Conservation (phyloP, 2,329 filamentous ascomycete genomes). For the Fusarium sp. region DNA sequence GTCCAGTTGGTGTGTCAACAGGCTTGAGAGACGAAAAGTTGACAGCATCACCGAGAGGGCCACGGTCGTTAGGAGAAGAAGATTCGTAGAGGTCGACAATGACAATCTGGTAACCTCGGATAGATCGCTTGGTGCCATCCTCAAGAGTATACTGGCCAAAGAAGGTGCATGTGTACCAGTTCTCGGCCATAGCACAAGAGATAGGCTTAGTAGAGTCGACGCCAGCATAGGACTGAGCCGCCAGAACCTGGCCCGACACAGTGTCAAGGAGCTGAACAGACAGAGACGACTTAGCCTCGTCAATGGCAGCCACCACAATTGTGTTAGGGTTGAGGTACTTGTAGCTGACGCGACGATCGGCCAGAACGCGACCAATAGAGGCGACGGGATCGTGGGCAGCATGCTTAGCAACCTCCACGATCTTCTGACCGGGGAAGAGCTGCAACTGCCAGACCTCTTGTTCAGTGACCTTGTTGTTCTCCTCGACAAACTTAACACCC, state of each 20-base stretch:
- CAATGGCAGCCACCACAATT: conserved; percentile 77
- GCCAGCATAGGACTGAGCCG: conserved; percentile 76
- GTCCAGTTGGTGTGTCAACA: conserved; percentile 65
- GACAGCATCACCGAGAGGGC: conserved; percentile 74
- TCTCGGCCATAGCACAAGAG: conserved; percentile 85
- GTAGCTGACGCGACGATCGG: conserved; percentile 93
- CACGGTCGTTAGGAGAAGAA: conserved; percentile 83
- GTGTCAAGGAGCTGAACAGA: conserved; percentile 87
- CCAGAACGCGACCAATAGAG: conserved; percentile 93
- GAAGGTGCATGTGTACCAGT: conserved; percentile 94
- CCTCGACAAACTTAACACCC: conserved; percentile 65
- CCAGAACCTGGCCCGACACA: conserved; percentile 83
- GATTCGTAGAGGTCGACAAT: conserved; percentile 94
- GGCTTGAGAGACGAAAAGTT: conserved; percentile 85
- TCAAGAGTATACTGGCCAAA: conserved; percentile 71
- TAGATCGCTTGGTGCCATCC: conserved; percentile 65
- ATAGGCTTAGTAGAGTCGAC: conserved; percentile 82
- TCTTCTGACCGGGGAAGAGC: conserved; percentile 73
- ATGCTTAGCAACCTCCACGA: conserved; percentile 75
- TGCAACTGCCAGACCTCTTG: conserved; percentile 79
- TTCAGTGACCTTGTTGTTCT: conserved; percentile 57
- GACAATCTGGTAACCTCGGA: conserved; percentile 88
- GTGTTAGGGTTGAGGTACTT: conserved; percentile 96
- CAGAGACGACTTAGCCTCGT: conserved; percentile 69
- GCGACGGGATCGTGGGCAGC: conserved; percentile 87